A percentile compares a stretch with the other conserved stretches of the same genome.
phyloP scores from a whole-genome alignment of 2,329 filamentous ascomycete species.

The Biscogniauxia marginata region DNA sequence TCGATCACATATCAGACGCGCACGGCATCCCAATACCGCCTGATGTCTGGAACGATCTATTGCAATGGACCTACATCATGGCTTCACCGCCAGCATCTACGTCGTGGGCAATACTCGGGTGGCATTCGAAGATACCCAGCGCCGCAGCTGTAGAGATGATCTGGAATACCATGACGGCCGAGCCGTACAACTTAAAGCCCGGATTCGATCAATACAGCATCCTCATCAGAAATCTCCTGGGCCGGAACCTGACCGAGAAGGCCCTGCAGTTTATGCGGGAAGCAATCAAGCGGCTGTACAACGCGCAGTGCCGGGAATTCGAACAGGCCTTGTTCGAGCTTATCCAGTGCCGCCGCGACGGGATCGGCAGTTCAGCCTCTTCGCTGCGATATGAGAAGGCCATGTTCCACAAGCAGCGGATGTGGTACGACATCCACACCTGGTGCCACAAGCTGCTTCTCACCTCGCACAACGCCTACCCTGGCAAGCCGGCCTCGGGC shows the following conservation, averaged over 20 bases:
- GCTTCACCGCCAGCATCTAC: conserved; percentile 37
- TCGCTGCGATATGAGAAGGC: conserved; percentile 20
- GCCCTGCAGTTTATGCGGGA: conserved; percentile 31
- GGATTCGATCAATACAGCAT: conserved; percentile 53
- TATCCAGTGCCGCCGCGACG: conserved; percentile 24
- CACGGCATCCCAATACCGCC: conserved; percentile 58
- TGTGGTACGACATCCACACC: conserved; percentile 32
- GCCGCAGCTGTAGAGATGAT: conserved; percentile 48
- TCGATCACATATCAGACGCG: conserved; percentile 60
- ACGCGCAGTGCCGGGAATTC: conserved; percentile 24
- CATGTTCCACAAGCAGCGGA: conserved; percentile 29
- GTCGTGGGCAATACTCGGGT: conserved; percentile 37
- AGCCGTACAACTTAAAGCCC: conserved; percentile 56
- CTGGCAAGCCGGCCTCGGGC: conserved; percentile 7
- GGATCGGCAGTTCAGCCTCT: conserved; percentile 13
- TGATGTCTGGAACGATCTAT: conserved; percentile 63
- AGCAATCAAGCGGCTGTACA: conserved; percentile 29
- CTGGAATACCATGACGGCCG: conserved; percentile 58
- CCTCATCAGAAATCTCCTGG: conserved; percentile 45
- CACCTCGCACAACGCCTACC: background rate
- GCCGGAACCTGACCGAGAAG: conserved; percentile 4
- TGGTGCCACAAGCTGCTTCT: conserved; percentile 27
- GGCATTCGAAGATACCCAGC: conserved; percentile 36
- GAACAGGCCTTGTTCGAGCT: conserved; percentile 26
- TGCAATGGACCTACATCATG: conserved; percentile 66